Base-by-base conservation (phyloP, 306 rosid genomes). In the Vachellia collinsii region DNA sequence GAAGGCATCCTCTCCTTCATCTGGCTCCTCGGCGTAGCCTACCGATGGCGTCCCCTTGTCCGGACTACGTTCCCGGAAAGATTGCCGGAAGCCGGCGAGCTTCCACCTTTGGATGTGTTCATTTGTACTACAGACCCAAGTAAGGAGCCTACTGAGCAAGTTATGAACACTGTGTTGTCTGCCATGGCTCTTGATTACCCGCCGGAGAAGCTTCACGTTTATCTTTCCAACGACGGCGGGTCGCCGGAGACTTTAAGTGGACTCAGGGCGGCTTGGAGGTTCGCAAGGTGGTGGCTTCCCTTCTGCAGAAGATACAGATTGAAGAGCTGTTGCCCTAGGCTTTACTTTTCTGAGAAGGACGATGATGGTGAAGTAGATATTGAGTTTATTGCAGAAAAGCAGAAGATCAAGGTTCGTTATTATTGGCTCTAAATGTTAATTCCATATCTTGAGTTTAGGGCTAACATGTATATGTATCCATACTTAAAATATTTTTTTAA, bases 121-220 rank as follows among this genome's bases (percentile, higher is more conserved):
- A 82, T 92, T 47, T 90, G 92, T 85, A 92, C 95, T 0, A 82
- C 88, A 3, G 97, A 94, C 79, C 89, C 90, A 10, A 75, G 29
- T 3, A 90, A 89, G 80, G 97, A 94, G 75, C 98, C 98, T 1
- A 80, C 94, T 54, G 73, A 79, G 70, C 85, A 75, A 17, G 97
- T 92, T 64, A 89, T 92, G 96, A 90, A 92, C 77, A 90, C 89
- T 14, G 91, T 92, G 10, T 13, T 94, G 39, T 92, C 98, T 2
- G 88, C 89, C 77, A 85, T 94, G 90, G 86, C 92, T 19, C 78
- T 94, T 41, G 94, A 90, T 71, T 94, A 92, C 76, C 95, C 95
- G 3, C 78, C 80, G 8, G 80, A 92, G 75, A 94, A 88, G 83
- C 89, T 94, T 36, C 84, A 87, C 13, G 89, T 92, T 72, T 92